Evolutionary conservation across 495 filamentous ascomycete species (phyloP), one percentile per base, ranked within the genome.

Genomic region (Podospora comata): DNA sequence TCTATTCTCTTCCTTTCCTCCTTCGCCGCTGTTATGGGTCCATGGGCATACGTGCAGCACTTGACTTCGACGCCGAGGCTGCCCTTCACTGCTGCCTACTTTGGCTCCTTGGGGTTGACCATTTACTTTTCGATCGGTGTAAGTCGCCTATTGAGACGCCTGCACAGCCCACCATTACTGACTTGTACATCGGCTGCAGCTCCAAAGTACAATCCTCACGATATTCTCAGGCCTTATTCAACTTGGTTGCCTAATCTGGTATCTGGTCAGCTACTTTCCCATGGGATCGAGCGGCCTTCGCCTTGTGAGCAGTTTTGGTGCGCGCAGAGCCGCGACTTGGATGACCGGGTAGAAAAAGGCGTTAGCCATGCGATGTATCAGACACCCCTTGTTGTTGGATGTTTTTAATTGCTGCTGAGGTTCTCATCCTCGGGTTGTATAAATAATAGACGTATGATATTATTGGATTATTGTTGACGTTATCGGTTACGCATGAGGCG

Each of bases 21-120:
- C 77, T 99, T 93, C 87, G 93, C 92, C 4, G 92, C 93, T 70
- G 84, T 99, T 81, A 93, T 97, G 89, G 95, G 95, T 63, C 94
- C 93, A 20, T 82, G 85, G 80, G 80, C 84, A 59, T 99, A 98
- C 80, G 80, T 87, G 61, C 88, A 87, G 73, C 95, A 99, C 79
- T 85, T 99, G 74, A 79, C 92, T 72, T 98, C 96, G 62, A 88
- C 87, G 65, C 83, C 92, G 68, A 87, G 95, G 69, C 79, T 99
- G 63, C 95, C 96, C 13, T 99, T 99, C 77, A 97, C 95, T 20
- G 93, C 93, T 62, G 92, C 93, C 30, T 99, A 99, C 84, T 97
- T 99, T 82, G 95, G 94, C 55, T 96, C 92, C 55, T 96, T 99
- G 70, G 89, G 81, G 2, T 77, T 97, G 74, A 97, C 95, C 4